phyloP scores from a whole-genome alignment of 1,284 basidiomycete species.

The Sporisorium graminicola region DNA sequence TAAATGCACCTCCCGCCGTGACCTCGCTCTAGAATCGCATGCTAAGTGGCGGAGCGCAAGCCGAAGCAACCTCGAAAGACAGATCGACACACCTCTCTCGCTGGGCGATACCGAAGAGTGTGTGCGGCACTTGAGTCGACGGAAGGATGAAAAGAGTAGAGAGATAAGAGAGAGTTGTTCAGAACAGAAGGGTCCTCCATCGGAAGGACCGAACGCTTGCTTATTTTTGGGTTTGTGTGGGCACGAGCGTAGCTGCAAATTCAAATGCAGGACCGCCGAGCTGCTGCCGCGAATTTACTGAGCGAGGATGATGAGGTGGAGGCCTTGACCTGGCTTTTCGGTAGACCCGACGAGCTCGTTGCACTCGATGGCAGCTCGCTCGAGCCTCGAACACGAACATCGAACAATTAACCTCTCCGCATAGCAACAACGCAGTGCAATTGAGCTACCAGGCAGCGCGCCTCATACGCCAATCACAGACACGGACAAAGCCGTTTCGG shows the following conservation, averaged over 20 bases:
- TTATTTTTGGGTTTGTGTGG: background rate
- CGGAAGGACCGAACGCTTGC: background rate
- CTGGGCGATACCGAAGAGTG: background rate
- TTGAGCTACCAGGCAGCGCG: too few species aligned
- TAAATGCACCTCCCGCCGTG: slow-evolving; percentile 9
- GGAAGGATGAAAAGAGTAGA: background rate
- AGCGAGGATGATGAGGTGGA: slow-evolving; percentile 24
- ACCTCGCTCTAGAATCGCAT: background rate
- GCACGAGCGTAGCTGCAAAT: slow-evolving; percentile 3
- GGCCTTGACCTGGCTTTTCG: slow-evolving; percentile 7
- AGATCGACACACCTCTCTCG: background rate
- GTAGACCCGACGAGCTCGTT: background rate
- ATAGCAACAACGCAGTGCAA: background rate
- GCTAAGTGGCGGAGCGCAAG: background rate
- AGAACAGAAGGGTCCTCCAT: background rate
- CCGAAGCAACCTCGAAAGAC: background rate
- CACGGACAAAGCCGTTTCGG: too few species aligned
- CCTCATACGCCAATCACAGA: too few species aligned
- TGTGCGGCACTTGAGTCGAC: background rate
- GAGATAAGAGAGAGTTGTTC: background rate
- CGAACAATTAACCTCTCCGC: too few species aligned
- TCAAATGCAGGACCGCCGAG: background rate
- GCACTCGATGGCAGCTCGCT: too few species aligned
- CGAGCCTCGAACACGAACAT: too few species aligned
- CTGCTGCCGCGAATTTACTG: slow-evolving; percentile 11